Conservation (phyloP, 257 asterid species). For the Striga asiatica region DNA sequence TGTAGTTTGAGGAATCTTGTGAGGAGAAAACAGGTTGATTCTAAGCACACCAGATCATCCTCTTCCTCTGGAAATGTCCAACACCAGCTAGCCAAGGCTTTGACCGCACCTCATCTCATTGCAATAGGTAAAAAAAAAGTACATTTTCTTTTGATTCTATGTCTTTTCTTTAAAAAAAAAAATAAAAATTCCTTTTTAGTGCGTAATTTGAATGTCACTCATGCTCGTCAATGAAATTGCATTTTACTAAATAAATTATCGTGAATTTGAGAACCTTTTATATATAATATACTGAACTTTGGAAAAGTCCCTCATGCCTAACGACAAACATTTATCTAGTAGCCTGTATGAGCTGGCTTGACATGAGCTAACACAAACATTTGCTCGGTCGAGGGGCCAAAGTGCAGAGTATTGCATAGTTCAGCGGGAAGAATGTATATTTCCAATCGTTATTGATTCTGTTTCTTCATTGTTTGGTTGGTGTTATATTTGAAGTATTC, state of each 20-base stretch:
- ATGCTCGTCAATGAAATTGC: neutral
- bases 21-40: constrained; percentile 84
- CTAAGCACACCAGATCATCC: constrained; percentile 28
- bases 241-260: neutral
- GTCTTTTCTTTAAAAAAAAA: no score
- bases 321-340: no score
- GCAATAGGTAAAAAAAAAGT: constrained; percentile 46
- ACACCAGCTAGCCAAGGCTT: constrained; percentile 49
- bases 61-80: constrained; percentile 32
- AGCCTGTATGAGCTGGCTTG: no score
- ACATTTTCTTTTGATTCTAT: no score
- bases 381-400: no score
- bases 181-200: no score
- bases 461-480: neutral
- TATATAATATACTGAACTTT: no score
- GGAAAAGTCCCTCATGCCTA: no score
- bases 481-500: neutral
- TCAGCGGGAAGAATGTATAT: neutral
- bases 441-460: neutral
- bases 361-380: no score
- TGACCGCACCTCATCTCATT: constrained; percentile 65
- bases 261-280: no score
- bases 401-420: no score
- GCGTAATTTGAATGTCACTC: neutral
- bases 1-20: constrained; percentile 48